A percentile compares a stretch with the other conserved stretches of the same genome.
phyloP scores from a whole-genome alignment of 306 rosid species.

The Cicer bijugum region DNA sequence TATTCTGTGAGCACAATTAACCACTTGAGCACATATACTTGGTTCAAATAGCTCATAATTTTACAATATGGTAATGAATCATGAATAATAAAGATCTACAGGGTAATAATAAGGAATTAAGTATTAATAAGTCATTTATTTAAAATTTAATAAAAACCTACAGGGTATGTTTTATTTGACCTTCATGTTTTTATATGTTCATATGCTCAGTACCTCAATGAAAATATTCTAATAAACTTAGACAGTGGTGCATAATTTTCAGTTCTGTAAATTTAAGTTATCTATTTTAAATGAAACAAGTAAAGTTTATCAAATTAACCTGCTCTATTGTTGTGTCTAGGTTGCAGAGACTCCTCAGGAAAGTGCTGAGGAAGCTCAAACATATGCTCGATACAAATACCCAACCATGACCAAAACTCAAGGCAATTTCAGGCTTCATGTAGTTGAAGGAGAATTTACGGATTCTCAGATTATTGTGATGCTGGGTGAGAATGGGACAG shows the following conservation, averaged over 20 bases:
- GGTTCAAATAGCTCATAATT: not conserved
- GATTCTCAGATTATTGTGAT: slow-evolving; percentile 98
- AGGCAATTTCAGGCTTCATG: slow-evolving; percentile 85
- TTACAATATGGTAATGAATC: not conserved
- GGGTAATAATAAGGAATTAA: not conserved
- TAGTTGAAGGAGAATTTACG: slow-evolving; percentile 90
- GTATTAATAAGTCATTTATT: not conserved
- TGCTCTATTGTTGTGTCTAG: slow-evolving; percentile 52
- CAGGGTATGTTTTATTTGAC: not conserved
- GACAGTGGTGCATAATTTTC: slow-evolving; percentile 3
- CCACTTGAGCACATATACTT: too few relatives aligned
- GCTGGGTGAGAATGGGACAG: slow-evolving; percentile 99
- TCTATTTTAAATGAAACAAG: not conserved
- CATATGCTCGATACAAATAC: slow-evolving; percentile 91
- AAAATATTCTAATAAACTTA: not conserved
- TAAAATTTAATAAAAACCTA: slow-evolving; percentile 4
- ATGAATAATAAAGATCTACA: not conserved
- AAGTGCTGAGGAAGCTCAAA: slow-evolving; percentile 82
- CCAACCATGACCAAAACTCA: slow-evolving; percentile 93
- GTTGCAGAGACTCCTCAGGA: slow-evolving; percentile 99
- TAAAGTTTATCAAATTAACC: not conserved
- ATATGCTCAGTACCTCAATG: not conserved
- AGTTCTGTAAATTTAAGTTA: slow-evolving; percentile 18
- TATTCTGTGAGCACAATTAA: too few relatives aligned
- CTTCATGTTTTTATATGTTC: not conserved